Conservation (phyloP, 1,284 basidiomycete genomes). For the Mycena sp. region DNA sequence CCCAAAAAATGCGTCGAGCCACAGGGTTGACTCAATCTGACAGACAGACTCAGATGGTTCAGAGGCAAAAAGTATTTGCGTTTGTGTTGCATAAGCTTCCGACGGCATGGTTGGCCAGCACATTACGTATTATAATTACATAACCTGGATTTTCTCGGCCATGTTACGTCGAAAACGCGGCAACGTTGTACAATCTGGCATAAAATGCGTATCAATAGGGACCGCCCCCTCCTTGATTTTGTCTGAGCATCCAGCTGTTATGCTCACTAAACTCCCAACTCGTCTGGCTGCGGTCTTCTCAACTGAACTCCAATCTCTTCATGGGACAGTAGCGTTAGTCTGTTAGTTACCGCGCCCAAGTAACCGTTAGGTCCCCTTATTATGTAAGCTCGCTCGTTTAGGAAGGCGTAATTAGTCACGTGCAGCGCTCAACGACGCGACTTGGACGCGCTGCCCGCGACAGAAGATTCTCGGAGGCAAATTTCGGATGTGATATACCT, state of each 20-base stretch:
- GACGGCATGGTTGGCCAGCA: too few relatives aligned
- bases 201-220: neutral
- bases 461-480: too few relatives aligned
- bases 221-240: neutral
- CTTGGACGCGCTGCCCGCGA: too few relatives aligned
- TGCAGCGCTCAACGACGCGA: too few relatives aligned
- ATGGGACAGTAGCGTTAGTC: slow-evolving; percentile 56
- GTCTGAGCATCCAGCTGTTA: neutral
- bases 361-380: too few relatives aligned
- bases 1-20: neutral
- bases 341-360: too few relatives aligned
- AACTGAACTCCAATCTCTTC: too few relatives aligned
- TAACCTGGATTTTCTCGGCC: neutral
- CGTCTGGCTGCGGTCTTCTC: neutral
- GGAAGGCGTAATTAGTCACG: too few relatives aligned
- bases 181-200: neutral
- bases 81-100: neutral
- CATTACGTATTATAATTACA: too few relatives aligned
- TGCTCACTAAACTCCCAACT: slow-evolving; percentile 4
- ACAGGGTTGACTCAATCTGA: too few relatives aligned
- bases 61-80: neutral
- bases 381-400: too few relatives aligned
- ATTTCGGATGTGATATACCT: too few relatives aligned
- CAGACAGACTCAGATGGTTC: neutral
- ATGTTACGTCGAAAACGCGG: neutral